Evolutionary conservation across 345 rosid genomes (phyloP), one percentile per base, ranked within the genome.

Genomic region (Syzygium aromaticum): DNA sequence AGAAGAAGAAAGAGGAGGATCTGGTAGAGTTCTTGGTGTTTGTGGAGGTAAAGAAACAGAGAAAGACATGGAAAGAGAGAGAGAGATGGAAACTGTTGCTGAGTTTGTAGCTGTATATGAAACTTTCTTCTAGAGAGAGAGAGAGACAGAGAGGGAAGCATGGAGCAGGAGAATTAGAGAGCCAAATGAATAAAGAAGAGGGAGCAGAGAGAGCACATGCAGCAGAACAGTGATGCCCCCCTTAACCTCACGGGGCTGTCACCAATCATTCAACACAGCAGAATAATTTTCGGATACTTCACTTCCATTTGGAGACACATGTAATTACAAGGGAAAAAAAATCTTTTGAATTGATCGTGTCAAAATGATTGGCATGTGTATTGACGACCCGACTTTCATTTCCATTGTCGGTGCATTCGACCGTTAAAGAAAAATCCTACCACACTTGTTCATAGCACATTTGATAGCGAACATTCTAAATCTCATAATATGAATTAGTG

Each of bases 191-290:
- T 21, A 52, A 78, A 88, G 28, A 59, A 19, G 85, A 77, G 40
- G 51, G 22, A 21, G 64, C 84, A 86, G 33, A 78, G 33, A 51
- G 63, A 43, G 90, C 96, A 96, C 94, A 92, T 94, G 95, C 89
- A 88, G 54, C 83, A 63, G 87, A 92, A 90, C 91, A 92, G 90
- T 87, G 89, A 82, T 90, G 95, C 90, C 93, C 88, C 90, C 82
- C 82, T 22, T 38, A 73, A 73, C 82, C 80, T 73, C 25, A 73
- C 82, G 21, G 63, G 59, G 61, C 86, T 84, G 59, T 84, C 46
- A 84, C 86, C 54, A 23, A 53, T 84, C 40, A 52, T 30, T 28
- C 38, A 11, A 40, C 82, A 73, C 82, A 38, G 86, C 43, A 17
- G 16, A 28, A 54, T 17, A 21, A 10, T 84, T 52, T 52, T 52